Evolutionary conservation across 352 stramenopile genomes (phyloP), one percentile per base, ranked within the genome.

Genomic region (Phytopythium montanum): DNA sequence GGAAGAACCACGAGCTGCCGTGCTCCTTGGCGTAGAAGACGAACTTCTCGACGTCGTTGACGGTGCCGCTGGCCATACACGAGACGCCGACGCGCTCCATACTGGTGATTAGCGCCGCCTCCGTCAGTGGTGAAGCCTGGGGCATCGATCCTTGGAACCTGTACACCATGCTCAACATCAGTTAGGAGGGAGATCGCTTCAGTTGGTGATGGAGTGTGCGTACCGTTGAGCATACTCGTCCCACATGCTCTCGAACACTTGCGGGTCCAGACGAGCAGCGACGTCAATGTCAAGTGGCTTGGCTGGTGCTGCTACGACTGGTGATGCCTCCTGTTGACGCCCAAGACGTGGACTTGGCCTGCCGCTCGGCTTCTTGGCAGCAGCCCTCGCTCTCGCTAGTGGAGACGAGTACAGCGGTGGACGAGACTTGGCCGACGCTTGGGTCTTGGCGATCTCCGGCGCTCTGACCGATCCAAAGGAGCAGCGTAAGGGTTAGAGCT

Each of bases 181-280:
- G n/a, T 48, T 21, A 44, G 26, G n/a, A 2, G 5, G 19, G 0
- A n/a, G 18, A 2, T 42, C 36, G 12, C 36, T 42, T 42, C 39
- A 29, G 2, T 19, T n/a, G 23, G 53, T 54, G 10, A 72, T 16
- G 3, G 42, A 25, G 6, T 21, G 9, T 13, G 21, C 73, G 14
- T 61, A 90, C 80, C 78, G 72, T 60, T 90, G 69, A 1, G 87
- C 61, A 42, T 87, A 92, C 61, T 91, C 75, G 13, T 91, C 80
- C 82, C 82, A 94, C 62, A 94, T 71, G 57, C 61, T 85, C 64
- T 94, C 81, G 44, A 91, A 94, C 18, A 65, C 67, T 55, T 89
- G 88, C 0, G 79, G 73, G 54, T 93, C 64, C 8, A 93, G 66
- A 13, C 65, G 70, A 14, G 66, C 69, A 19, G 56, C 53, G 6